Percentiles rank a stretch among this genome's conserved stretches.
phyloP scores from a whole-genome alignment of 2,329 filamentous ascomycete species.

The Arthrobotrys iridis region DNA sequence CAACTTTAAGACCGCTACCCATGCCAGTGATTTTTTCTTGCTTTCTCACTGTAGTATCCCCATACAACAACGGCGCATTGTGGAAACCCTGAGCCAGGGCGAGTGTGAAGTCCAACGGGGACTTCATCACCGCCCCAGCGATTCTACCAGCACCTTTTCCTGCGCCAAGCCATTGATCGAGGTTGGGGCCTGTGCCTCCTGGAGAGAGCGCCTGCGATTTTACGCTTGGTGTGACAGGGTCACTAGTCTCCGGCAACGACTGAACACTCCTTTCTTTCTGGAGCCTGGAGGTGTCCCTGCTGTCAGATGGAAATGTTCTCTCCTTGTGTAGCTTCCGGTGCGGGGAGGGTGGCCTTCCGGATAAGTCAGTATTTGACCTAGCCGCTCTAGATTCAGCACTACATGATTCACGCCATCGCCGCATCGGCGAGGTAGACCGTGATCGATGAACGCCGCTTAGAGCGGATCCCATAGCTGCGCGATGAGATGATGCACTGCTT shows the following conservation, averaged over 20 bases:
- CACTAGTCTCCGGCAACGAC: conserved; percentile 2
- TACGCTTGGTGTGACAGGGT: conserved; percentile 9
- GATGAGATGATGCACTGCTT: conserved; percentile 19
- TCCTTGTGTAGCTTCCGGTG: conserved; percentile 41
- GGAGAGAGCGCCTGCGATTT: background rate
- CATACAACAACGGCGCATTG: conserved; percentile 85
- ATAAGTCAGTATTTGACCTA: conserved; percentile 23
- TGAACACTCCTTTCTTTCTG: conserved; percentile 24
- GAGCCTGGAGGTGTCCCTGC: conserved; percentile 1
- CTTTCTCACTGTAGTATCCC: conserved; percentile 82
- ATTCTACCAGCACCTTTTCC: conserved; percentile 76
- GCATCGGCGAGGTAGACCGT: conserved; percentile 44
- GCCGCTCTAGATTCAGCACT: background rate
- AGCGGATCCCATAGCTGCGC: conserved; percentile 37
- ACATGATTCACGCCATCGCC: conserved; percentile 5
- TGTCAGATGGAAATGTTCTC: conserved; percentile 9
- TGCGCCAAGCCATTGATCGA: conserved; percentile 73
- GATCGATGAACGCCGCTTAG: conserved; percentile 32
- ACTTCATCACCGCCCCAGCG: conserved; percentile 73
- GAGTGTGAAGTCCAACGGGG: conserved; percentile 84
- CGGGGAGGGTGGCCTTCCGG: conserved; percentile 3
- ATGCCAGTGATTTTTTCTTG: conserved; percentile 81
- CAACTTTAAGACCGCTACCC: conserved; percentile 78
- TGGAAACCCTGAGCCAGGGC: conserved; percentile 86
- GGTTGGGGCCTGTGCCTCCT: conserved; percentile 59